Evolutionary conservation across 805 yeast genomes (phyloP).

Genomic region (Saccharomycopsis microspora): DNA sequence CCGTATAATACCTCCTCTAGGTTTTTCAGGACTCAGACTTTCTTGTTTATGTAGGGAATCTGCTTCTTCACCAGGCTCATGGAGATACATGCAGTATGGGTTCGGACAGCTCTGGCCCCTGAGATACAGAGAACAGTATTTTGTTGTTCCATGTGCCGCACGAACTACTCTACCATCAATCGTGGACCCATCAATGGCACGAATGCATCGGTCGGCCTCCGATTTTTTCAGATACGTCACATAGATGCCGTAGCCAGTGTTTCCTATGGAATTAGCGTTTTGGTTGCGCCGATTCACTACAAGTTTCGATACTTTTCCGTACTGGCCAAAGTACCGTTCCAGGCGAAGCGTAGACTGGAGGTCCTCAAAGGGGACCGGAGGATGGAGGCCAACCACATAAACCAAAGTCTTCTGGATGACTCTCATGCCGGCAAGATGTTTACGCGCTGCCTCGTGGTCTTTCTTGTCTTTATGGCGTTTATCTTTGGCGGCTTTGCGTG

Average conservation of each 20-base stretch:
- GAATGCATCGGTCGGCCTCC: slow-evolving; percentile 89
- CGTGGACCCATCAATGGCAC: slow-evolving; percentile 83
- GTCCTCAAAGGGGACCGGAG: slow-evolving; percentile 73
- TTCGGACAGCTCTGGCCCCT: slow-evolving; percentile 96
- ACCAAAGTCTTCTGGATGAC: slow-evolving; percentile 97
- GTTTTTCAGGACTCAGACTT: slow-evolving; percentile 52
- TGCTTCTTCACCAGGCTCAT: slow-evolving; percentile 99
- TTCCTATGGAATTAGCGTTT: slow-evolving; percentile 25
- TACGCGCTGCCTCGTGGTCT: slow-evolving; percentile 71
- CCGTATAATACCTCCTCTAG: slow-evolving; percentile 33
- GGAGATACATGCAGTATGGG: slow-evolving; percentile 97
- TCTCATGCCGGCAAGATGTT: slow-evolving; percentile 91
- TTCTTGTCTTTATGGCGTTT: slow-evolving; percentile 83
- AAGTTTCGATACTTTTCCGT: slow-evolving; percentile 88
- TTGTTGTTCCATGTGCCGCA: slow-evolving; percentile 98
- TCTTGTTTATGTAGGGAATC: slow-evolving; percentile 82
- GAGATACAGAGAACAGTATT: slow-evolving; percentile 92
- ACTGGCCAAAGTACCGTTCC: slow-evolving; percentile 96
- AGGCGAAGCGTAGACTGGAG: slow-evolving; percentile 72
- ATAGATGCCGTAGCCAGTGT: slow-evolving; percentile 77
- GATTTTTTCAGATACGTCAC: slow-evolving; percentile 90
- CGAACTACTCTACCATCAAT: slow-evolving; percentile 83
- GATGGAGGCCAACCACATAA: slow-evolving; percentile 90
- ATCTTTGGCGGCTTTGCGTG: slow-evolving; percentile 70
- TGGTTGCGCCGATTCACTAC: slow-evolving; percentile 77